Evolutionary conservation across 2,329 filamentous ascomycete genomes (phyloP), one percentile per base, ranked within the genome.

Genomic region (Aspergillus quadrilineatus): DNA sequence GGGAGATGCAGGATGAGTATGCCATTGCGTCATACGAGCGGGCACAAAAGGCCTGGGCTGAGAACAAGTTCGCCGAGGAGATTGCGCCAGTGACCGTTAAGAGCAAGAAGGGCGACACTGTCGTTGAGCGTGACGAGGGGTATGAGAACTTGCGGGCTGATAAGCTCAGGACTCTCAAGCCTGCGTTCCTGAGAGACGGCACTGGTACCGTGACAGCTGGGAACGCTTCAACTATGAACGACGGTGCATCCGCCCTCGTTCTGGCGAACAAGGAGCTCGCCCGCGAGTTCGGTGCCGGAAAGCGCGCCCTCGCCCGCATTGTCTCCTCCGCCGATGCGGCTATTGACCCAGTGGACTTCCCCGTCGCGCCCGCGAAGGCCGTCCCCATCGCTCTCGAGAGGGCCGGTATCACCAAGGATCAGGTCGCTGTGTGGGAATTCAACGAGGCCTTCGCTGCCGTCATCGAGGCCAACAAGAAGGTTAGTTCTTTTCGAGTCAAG

Each of bases 361-460:
- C 94, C 12, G 81, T 97, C 44, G 94, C 94, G 1, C 94, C 94
- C 0, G 84, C 94, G 39, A 92, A 95, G 75, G 93, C 93, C 4
- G 93, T 97, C 0, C 92, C 93, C 3, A 85, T 97, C 66, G 92
- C 92, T 9, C 81, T 99, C 50, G 84, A 92, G 75, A 84, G 92
- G 56, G 94, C 94, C 0, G 92, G 93, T 9, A 92, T 99, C 64
- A 90, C 85, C 62, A 91, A 92, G 76, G 89, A 95, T 46, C 89
- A 97, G 73, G 91, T 99, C 45, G 87, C 93, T 4, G 79, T 97
- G 22, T 97, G 94, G 93, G 94, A 97, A 74, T 96, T 99, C 76
- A 99, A 99, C 74, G 94, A 99, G 78, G 94, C 94, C 0, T 99
- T 99, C 71, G 93, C 94, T 29, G 90, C 90, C 4, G 92, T 97